phyloP scores from a whole-genome alignment of 306 rosid species.

The Castanea sativa region DNA sequence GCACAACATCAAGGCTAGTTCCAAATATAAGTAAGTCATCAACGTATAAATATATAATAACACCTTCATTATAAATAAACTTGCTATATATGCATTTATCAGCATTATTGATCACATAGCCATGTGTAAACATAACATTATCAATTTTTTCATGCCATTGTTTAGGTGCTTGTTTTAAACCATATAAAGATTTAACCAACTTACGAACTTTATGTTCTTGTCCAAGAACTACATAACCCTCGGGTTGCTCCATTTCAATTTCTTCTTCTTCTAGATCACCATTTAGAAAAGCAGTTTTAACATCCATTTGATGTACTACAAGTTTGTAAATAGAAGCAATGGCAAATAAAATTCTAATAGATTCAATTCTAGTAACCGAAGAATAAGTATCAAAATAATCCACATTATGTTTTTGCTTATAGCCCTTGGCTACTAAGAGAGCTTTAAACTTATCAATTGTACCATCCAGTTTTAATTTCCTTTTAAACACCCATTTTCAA shows the following conservation, averaged over 20 bases:
- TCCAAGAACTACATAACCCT: background rate
- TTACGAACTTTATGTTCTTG: background rate
- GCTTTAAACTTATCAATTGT: background rate
- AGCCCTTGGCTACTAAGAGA: background rate
- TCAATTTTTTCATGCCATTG: background rate
- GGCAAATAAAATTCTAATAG: background rate
- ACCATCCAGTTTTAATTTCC: background rate
- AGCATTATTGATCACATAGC: background rate
- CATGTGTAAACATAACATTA: background rate
- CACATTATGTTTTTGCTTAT: background rate
- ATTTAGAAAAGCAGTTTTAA: background rate
- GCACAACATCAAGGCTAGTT: background rate
- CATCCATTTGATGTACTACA: background rate
- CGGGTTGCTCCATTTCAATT: background rate
- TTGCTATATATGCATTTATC: background rate
- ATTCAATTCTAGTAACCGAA: background rate
- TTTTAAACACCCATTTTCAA: background rate
- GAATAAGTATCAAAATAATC: background rate
- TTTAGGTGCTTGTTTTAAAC: background rate
- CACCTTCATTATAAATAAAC: background rate
- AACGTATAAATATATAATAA: background rate
- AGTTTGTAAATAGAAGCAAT: background rate
- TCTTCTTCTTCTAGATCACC: background rate
- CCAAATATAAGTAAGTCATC: background rate
- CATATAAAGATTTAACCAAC: background rate